Conservation (phyloP, 352 stramenopile species). For the Phytophthora multivora region DNA sequence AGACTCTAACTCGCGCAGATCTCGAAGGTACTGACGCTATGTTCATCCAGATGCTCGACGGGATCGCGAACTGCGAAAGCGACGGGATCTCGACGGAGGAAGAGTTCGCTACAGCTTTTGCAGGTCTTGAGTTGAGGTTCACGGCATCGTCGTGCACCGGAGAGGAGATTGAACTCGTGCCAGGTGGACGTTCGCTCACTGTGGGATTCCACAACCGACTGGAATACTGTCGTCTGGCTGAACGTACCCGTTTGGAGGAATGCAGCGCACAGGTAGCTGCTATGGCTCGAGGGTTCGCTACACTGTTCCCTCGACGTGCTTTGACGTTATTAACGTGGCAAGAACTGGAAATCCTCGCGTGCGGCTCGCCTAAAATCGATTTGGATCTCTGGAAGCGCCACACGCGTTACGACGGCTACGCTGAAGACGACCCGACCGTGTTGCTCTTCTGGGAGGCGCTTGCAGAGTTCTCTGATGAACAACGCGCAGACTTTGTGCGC, state of each 20-base stretch:
- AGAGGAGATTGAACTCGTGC: constrained; percentile 81
- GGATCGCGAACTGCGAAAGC: constrained; percentile 81
- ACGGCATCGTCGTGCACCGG: constrained; percentile 86
- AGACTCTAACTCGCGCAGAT: constrained; percentile 81
- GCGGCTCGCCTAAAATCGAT: constrained; percentile 91
- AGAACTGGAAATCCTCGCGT: constrained; percentile 92
- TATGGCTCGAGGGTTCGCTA: constrained; percentile 84
- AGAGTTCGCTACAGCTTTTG: constrained; percentile 82
- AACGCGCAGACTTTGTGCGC: constrained; percentile 91
- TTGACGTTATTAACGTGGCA: constrained; percentile 90
- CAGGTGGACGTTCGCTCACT: constrained; percentile 59
- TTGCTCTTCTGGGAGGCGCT: constrained; percentile 92
- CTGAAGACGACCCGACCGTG: constrained; percentile 81
- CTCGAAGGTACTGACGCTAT: constrained; percentile 90
- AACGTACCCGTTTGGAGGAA: constrained; percentile 84
- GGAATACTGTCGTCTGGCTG: constrained; percentile 82
- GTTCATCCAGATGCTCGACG: constrained; percentile 90
- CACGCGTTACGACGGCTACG: constrained; percentile 91
- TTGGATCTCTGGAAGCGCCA: constrained; percentile 86
- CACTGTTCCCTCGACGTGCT: constrained; percentile 84
- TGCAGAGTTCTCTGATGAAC: constrained; percentile 85
- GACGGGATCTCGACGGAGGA: constrained; percentile 81
- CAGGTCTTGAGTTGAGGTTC: constrained; percentile 78
- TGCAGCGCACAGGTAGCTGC: constrained; percentile 68
- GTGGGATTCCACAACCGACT: constrained; percentile 88